Percentiles rank a stretch among this genome's conserved stretches.
Conservation (phyloP, 176 grass and related monocot species). For the Ampelocalamus luodianensis region DNA sequence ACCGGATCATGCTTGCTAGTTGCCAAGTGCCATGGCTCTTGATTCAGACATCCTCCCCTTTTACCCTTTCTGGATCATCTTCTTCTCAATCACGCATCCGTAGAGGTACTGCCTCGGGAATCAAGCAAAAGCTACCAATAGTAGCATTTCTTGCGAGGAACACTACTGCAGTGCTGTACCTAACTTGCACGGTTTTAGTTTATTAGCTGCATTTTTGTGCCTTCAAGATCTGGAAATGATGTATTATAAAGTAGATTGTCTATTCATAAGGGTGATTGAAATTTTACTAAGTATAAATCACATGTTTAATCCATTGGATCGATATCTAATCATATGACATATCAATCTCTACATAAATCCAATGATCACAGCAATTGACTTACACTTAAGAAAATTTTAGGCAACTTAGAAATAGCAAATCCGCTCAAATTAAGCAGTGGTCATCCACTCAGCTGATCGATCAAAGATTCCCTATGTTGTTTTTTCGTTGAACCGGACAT, state of each 20-base stretch:
- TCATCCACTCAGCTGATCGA: slow-evolving; percentile 37
- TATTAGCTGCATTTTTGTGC: not conserved
- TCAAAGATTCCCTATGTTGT: slow-evolving; percentile 14
- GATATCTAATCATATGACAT: no score
- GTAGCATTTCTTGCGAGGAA: slow-evolving; percentile 17
- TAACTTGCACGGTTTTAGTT: not conserved
- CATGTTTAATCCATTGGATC: no score
- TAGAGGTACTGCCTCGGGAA: not conserved
- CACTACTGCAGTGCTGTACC: not conserved
- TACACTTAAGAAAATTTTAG: no score
- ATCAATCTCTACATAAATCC: no score
- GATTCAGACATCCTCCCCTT: not conserved
- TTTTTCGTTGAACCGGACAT: slow-evolving; percentile 43
- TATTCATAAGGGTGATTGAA: no score
- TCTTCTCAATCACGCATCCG: not conserved
- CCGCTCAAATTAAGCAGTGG: slow-evolving; percentile 41
- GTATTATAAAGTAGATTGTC: slow-evolving; percentile 9
- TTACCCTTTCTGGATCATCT: not conserved
- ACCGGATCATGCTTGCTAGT: not conserved
- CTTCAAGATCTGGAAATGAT: slow-evolving; percentile 13
- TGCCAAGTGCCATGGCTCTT: not conserved
- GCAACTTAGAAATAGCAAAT: no score
- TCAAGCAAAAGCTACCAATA: slow-evolving; percentile 1
- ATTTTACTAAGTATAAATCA: no score
- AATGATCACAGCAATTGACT: no score